Evolutionary conservation across 164 flowering plant genomes (phyloP).

Genomic region (Piper betle): DNA sequence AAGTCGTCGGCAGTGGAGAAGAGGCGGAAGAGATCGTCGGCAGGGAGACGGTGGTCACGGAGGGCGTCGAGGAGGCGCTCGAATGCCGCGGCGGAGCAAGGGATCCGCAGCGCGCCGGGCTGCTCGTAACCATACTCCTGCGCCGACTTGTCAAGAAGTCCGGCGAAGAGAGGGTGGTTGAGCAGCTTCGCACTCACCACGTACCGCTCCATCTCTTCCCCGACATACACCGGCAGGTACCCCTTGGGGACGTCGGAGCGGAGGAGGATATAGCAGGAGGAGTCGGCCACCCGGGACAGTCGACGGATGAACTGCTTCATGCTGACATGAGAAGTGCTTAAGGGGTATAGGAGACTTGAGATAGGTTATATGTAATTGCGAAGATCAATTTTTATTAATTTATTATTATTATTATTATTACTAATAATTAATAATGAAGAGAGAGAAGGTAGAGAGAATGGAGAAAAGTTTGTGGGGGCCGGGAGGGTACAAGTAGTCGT

Average conservation of each 20-base stretch:
- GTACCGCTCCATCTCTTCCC: constrained; percentile 82
- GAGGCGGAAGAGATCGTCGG: not conserved
- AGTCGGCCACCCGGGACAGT: constrained; percentile 58
- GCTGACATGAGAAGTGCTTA: no score
- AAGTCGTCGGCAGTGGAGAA: not conserved
- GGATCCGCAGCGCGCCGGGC: constrained; percentile 74
- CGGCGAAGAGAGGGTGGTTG: constrained; percentile 65
- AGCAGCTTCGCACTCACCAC: constrained; percentile 67
- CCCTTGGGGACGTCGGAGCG: constrained; percentile 63
- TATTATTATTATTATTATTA: no score
- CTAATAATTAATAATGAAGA: no score
- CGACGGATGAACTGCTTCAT: constrained; percentile 65
- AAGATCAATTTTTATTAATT: no score
- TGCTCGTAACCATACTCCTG: constrained; percentile 96
- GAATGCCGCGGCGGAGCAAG: constrained; percentile 68
- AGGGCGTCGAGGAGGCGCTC: constrained; percentile 19
- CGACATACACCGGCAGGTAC: constrained; percentile 81
- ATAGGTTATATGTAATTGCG: no score
- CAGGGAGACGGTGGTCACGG: no score
- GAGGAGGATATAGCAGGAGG: constrained; percentile 43
- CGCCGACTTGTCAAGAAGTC: constrained; percentile 58
- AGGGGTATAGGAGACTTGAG: no score
- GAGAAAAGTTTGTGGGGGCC: no score
- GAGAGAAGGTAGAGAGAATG: no score
- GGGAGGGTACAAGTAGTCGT: no score